Evolutionary conservation across 768 basidiomycete species (phyloP).

Genomic region (Naganishia antarctica): DNA sequence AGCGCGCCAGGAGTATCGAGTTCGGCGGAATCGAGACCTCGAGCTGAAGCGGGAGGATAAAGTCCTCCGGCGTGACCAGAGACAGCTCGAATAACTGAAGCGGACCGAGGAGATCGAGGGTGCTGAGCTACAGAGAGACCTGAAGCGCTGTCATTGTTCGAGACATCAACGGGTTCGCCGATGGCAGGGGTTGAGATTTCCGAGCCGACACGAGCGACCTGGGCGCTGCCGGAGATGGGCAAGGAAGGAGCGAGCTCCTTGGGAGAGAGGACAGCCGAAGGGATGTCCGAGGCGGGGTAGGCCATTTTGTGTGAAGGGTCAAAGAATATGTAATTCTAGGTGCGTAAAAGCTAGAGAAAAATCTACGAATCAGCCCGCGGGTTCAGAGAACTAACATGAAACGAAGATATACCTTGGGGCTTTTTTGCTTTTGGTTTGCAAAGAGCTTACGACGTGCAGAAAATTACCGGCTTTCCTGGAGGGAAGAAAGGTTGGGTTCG

Average conservation of each 20-base stretch:
- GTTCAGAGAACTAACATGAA: too few species aligned
- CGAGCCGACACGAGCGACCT: constrained; percentile 2
- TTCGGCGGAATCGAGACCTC: constrained; percentile 40
- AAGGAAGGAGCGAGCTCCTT: constrained; percentile 23
- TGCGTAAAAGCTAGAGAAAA: constrained; percentile 6
- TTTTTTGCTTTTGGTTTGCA: too few species aligned
- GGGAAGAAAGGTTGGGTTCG: constrained; percentile 17
- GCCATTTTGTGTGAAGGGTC: constrained; percentile 18
- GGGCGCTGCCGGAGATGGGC: constrained; percentile 14
- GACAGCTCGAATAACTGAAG: neutral
- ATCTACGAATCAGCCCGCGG: too few species aligned
- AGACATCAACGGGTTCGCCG: neutral
- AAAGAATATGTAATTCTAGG: neutral
- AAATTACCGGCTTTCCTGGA: constrained; percentile 14
- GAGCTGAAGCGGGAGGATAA: constrained; percentile 45
- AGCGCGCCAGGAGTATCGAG: constrained; percentile 9
- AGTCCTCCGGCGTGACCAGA: constrained; percentile 29
- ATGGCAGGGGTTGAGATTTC: neutral
- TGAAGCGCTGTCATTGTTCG: neutral
- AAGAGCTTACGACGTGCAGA: neutral
- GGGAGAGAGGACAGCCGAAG: constrained; percentile 33
- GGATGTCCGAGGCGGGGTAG: constrained; percentile 38
- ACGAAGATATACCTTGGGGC: too few species aligned
- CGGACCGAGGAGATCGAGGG: constrained; percentile 16
- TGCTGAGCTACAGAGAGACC: constrained; percentile 11